Evolutionary conservation across 176 grass and related monocot genomes (phyloP).

Genomic region (Melocanna baccifera): DNA sequence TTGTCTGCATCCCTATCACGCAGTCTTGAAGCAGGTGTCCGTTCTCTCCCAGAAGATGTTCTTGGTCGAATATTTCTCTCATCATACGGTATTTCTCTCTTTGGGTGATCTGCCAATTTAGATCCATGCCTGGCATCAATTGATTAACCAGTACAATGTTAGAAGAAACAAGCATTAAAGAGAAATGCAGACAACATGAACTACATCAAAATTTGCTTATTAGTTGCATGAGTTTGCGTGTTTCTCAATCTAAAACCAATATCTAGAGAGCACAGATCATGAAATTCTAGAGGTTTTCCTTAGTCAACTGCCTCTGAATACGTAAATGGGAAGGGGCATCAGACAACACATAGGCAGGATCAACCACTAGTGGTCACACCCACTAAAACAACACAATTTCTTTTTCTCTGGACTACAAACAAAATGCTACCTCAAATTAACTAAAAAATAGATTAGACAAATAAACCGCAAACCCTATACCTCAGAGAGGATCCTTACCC

Average conservation of each 20-base stretch:
- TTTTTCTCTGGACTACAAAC: slow-evolving; percentile 2
- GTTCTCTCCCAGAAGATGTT: slow-evolving; percentile 55
- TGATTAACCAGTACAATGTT: background rate
- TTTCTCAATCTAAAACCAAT: slow-evolving; percentile 10
- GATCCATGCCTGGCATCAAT: slow-evolving; percentile 67
- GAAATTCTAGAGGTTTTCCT: background rate
- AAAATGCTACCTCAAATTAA: background rate
- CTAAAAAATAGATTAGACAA: background rate
- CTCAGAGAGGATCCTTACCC: background rate
- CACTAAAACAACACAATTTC: background rate
- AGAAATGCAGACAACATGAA: slow-evolving; percentile 17
- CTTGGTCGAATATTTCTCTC: slow-evolving; percentile 67
- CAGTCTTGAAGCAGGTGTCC: slow-evolving; percentile 59
- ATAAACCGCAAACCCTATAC: background rate
- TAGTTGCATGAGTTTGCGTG: slow-evolving; percentile 4
- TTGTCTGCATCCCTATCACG: slow-evolving; percentile 56
- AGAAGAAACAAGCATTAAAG: slow-evolving; percentile 25
- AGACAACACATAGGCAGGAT: background rate
- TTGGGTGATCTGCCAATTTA: slow-evolving; percentile 64
- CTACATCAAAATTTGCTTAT: slow-evolving; percentile 6
- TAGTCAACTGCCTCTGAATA: background rate
- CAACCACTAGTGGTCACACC: background rate
- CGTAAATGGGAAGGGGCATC: background rate
- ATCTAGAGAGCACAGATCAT: background rate
- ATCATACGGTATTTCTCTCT: slow-evolving; percentile 60